Percentiles rank a stretch among this genome's conserved stretches.
Evolutionary conservation across 352 stramenopile genomes (phyloP).

Genomic region (Phytophthora pisi): DNA sequence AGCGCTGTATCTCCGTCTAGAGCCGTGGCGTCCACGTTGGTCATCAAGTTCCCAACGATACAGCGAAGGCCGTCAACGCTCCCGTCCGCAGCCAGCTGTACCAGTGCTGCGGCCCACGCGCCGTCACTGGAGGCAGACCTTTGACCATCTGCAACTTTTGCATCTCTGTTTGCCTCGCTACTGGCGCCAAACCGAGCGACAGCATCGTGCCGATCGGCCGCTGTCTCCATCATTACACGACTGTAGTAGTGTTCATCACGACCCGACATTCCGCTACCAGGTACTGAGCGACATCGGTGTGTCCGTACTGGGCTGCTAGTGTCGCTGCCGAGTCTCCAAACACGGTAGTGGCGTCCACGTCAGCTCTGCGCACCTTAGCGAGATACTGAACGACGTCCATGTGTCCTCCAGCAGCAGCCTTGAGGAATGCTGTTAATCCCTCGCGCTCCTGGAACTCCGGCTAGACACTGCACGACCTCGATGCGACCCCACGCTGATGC

Average conservation of each 20-base stretch:
- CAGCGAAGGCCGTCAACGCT: neutral
- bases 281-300: neutral
- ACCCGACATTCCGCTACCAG: neutral
- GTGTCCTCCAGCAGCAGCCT: neutral
- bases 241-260: neutral
- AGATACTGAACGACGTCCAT: neutral
- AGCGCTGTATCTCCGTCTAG: neutral
- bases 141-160: neutral
- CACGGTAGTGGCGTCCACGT: neutral
- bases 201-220: neutral
- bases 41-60: neutral
- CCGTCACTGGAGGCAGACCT: neutral
- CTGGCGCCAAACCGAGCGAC: neutral
- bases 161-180: neutral
- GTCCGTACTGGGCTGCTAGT: neutral
- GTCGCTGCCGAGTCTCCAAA: neutral
- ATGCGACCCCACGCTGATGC: neutral
- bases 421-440: neutral
- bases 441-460: neutral
- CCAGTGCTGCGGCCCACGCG: neutral
- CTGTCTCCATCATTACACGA: neutral
- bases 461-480: neutral
- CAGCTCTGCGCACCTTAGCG: neutral
- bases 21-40: neutral
- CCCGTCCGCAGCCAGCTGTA: neutral